These are phyloP conservation scores for Neurospora tetraspora DNA, from an alignment of 495 filamentous ascomycete species.

Conservation along the genomic window DNA sequence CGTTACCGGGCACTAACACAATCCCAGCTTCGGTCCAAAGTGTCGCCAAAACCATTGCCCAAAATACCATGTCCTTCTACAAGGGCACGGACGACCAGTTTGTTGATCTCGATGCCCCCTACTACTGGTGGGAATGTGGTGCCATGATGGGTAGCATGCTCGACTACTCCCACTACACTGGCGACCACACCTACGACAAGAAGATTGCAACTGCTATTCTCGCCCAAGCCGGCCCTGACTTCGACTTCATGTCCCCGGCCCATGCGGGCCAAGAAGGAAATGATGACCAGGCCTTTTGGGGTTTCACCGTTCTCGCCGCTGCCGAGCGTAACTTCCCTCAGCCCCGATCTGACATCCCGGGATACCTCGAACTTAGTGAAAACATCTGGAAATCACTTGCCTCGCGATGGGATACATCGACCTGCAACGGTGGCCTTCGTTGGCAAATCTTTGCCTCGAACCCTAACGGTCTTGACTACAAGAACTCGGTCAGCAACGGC, in stretches of 20 bases:
- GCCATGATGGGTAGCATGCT: conserved; percentile 63
- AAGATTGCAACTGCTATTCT: conserved; percentile 56
- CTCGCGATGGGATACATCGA: conserved; percentile 56
- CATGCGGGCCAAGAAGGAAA: conserved; percentile 47
- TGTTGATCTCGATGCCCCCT: conserved; percentile 56
- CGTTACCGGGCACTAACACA: conserved; percentile 7
- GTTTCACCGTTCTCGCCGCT: conserved; percentile 59
- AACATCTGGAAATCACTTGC: conserved; percentile 38
- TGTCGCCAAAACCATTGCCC: conserved; percentile 39
- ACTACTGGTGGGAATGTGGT: conserved; percentile 79
- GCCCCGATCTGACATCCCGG: conserved; percentile 39
- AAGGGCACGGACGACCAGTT: conserved; percentile 50
- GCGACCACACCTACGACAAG: conserved; percentile 63
- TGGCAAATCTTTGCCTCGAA: conserved; percentile 85
- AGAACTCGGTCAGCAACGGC: conserved; percentile 62
- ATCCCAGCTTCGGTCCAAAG: conserved; percentile 36
- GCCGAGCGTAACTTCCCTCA: conserved; percentile 66
- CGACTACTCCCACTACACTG: conserved; percentile 79
- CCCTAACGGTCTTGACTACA: conserved; percentile 58
- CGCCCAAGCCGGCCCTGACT: conserved; percentile 49
- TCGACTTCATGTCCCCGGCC: conserved; percentile 46
- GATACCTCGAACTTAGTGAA: conserved; percentile 49
- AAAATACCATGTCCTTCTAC: conserved; percentile 52
- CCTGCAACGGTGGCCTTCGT: conserved; percentile 60
- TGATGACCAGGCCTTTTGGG: conserved; percentile 79